Percentiles rank a stretch among this genome's conserved stretches.
Conservation (phyloP, 2,329 filamentous ascomycete genomes). For the Orbilia ellipsospora region DNA sequence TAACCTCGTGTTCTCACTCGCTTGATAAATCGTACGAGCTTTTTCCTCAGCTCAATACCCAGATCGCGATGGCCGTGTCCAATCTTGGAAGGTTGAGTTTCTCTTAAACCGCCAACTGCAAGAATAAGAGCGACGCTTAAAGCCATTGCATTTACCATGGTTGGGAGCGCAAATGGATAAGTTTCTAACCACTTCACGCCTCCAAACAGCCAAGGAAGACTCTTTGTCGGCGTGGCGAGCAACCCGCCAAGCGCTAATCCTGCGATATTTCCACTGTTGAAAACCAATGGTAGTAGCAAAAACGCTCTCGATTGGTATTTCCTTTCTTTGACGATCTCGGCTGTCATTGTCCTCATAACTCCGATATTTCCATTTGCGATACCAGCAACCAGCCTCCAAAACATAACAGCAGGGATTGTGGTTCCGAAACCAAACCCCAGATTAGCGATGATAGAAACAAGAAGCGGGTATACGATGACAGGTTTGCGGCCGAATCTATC, state of each 20-base stretch:
- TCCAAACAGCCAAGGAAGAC: constrained; percentile 65
- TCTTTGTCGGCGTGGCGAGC: constrained; percentile 64
- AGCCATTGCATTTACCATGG: constrained; percentile 65
- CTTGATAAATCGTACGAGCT: constrained; percentile 11
- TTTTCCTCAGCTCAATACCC: constrained; percentile 35
- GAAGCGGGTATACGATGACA: constrained; percentile 79
- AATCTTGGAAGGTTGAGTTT: constrained; percentile 38
- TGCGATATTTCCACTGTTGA: constrained; percentile 74
- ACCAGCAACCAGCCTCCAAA: constrained; percentile 75
- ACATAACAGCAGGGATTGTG: constrained; percentile 72
- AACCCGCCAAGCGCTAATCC: constrained; percentile 68
- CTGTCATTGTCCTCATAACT: constrained; percentile 79
- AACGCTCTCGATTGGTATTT: constrained; percentile 68
- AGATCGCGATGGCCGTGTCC: constrained; percentile 27
- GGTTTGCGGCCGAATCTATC: constrained; percentile 77
- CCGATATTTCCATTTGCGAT: constrained; percentile 78
- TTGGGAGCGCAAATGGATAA: constrained; percentile 70
- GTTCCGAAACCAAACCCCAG: constrained; percentile 77
- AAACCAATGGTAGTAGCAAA: constrained; percentile 70
- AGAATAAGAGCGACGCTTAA: constrained; percentile 32
- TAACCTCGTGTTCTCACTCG: constrained; percentile 30
- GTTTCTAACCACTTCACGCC: constrained; percentile 63
- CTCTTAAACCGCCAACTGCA: constrained; percentile 40
- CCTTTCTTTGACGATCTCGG: constrained; percentile 77
- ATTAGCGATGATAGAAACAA: constrained; percentile 74